Evolutionary conservation across 2,329 filamentous ascomycete species (phyloP).

Genomic region (Rhynchosporium secalis): DNA sequence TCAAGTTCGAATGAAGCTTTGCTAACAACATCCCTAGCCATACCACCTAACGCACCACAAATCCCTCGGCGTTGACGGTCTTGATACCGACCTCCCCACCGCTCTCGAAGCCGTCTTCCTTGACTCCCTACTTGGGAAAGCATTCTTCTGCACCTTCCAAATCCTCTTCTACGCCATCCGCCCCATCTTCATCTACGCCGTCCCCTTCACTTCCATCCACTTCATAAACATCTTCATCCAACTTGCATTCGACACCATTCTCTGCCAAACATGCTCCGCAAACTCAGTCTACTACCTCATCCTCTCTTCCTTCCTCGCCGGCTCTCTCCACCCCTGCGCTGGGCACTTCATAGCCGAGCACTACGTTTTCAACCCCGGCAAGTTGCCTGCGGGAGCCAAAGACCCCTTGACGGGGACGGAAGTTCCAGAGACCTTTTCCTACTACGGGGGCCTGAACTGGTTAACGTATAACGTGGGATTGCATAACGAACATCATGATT

Average conservation of each 20-base stretch:
- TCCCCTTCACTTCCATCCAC: slow-evolving; percentile 85
- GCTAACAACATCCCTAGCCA: slow-evolving; percentile 54
- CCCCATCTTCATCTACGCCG: slow-evolving; percentile 89
- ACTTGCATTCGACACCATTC: slow-evolving; percentile 70
- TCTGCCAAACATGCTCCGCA: slow-evolving; percentile 61
- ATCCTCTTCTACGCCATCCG: slow-evolving; percentile 98
- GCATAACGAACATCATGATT: slow-evolving; percentile 99
- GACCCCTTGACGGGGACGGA: slow-evolving; percentile 57
- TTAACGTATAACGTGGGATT: slow-evolving; percentile 96
- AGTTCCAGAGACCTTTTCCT: slow-evolving; percentile 92
- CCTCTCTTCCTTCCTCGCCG: slow-evolving; percentile 88
- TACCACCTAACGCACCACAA: slow-evolving; percentile 99
- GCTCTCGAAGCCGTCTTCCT: slow-evolving; percentile 88
- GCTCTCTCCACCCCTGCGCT: slow-evolving; percentile 88
- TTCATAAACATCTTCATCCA: slow-evolving; percentile 78
- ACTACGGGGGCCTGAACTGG: slow-evolving; percentile 90
- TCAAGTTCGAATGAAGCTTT: not conserved
- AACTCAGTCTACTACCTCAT: slow-evolving; percentile 80
- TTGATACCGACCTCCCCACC: slow-evolving; percentile 95
- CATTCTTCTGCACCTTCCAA: slow-evolving; percentile 99
- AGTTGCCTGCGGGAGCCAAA: slow-evolving; percentile 50
- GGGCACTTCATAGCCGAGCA: slow-evolving; percentile 99
- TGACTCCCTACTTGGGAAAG: slow-evolving; percentile 92
- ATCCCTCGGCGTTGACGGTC: slow-evolving; percentile 90
- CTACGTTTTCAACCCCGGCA: slow-evolving; percentile 68